Percentiles rank a stretch among this genome's conserved stretches.
Evolutionary conservation across 371 early-diverging fungal genomes (phyloP).

Genomic region (Apophysomyces variabilis): DNA sequence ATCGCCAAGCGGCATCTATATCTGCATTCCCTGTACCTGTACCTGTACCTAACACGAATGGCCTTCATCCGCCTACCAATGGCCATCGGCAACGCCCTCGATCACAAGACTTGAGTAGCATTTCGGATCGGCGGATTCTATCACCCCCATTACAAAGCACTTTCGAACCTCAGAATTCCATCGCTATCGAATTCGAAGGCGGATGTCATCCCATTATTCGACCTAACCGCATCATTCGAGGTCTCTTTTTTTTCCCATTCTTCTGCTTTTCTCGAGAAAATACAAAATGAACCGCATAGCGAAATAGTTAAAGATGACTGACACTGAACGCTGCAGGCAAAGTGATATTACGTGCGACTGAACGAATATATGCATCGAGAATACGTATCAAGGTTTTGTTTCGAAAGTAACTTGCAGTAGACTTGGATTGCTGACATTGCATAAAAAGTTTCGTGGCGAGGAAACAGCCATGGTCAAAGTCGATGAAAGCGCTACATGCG

Average conservation of each 20-base stretch:
- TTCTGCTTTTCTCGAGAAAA: background rate
- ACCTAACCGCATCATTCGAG: slow-evolving; percentile 40
- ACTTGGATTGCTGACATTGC: background rate
- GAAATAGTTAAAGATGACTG: background rate
- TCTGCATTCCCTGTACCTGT: slow-evolving; percentile 15
- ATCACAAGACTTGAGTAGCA: background rate
- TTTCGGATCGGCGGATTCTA: background rate
- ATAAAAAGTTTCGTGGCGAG: slow-evolving; percentile 38
- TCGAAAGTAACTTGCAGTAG: too few relatives aligned
- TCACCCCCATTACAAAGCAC: background rate
- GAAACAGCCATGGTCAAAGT: slow-evolving; percentile 40
- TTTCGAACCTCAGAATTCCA: slow-evolving; percentile 13
- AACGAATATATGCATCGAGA: slow-evolving; percentile 32
- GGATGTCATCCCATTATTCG: slow-evolving; percentile 34
- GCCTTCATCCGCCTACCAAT: background rate
- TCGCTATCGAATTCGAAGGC: slow-evolving; percentile 35
- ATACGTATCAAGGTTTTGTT: slow-evolving; percentile 32
- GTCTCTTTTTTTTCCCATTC: slow-evolving; percentile 15
- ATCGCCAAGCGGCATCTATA: slow-evolving; percentile 15
- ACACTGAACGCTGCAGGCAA: slow-evolving; percentile 20
- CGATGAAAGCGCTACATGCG: slow-evolving; percentile 28
- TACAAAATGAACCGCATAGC: background rate
- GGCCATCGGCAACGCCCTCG: background rate
- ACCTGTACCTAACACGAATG: background rate
- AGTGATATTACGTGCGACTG: slow-evolving; percentile 24